These are phyloP conservation scores for Hortaea werneckii DNA, from an alignment of 2,329 filamentous ascomycete genomes.

Conservation along the genomic window DNA sequence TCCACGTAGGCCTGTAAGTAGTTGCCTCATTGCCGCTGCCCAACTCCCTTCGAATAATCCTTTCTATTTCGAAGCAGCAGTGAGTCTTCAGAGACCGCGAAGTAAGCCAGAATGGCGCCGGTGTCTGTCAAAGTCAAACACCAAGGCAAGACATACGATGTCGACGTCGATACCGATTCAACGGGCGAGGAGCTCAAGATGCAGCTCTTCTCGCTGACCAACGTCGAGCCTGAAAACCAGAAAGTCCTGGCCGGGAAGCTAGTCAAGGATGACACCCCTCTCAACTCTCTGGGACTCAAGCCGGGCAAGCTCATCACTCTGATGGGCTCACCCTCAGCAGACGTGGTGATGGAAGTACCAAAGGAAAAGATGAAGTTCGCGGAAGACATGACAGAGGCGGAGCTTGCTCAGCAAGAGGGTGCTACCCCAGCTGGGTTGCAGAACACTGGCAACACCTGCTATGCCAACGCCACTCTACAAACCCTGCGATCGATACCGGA, in stretches of 20 bases:
- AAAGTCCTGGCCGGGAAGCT: constrained; percentile 93
- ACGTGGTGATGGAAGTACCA: constrained; percentile 53
- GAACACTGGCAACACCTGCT: constrained; percentile 96
- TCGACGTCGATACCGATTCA: constrained; percentile 76
- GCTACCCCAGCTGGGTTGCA: constrained; percentile 79
- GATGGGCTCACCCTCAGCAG: constrained; percentile 78
- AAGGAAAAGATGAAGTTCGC: constrained; percentile 77
- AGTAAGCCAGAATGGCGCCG: constrained; percentile 18
- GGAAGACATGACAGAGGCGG: constrained; percentile 96
- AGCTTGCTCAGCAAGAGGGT: constrained; percentile 70
- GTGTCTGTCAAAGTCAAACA: constrained; percentile 70
- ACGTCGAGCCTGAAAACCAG: constrained; percentile 90
- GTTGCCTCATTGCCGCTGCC: too few species aligned
- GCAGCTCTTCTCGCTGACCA: constrained; percentile 89
- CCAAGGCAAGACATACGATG: constrained; percentile 86
- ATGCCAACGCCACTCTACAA: constrained; percentile 96
- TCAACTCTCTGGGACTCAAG: constrained; percentile 77
- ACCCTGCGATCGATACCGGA: constrained; percentile 81
- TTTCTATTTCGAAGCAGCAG: too few species aligned
- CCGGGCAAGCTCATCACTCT: constrained; percentile 84
- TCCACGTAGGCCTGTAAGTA: neutral
- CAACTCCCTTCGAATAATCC: too few species aligned
- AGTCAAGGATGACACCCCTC: constrained; percentile 86
- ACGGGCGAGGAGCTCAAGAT: constrained; percentile 91
- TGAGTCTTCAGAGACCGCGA: too few species aligned